Percentiles rank a stretch among this genome's conserved stretches.
Evolutionary conservation across 305 asterid genomes (phyloP).

Genomic region (Stenogyne calaminthoides): DNA sequence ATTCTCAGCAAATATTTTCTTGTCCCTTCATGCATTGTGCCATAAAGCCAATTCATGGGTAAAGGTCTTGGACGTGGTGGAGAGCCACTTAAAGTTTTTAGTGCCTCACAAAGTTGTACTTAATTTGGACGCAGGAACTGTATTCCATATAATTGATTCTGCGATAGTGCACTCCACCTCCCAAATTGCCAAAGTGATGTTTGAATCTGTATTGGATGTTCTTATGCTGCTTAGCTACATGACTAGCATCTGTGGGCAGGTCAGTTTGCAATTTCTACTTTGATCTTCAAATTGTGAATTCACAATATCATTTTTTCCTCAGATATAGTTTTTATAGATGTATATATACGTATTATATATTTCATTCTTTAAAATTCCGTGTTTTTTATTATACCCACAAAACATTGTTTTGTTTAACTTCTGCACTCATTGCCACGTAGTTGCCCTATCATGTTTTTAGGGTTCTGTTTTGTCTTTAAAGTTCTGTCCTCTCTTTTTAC

Average conservation of each 20-base stretch:
- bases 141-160: slow-evolving; percentile 48
- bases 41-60: slow-evolving; percentile 76
- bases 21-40: slow-evolving; percentile 72
- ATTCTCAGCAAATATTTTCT: slow-evolving; percentile 72
- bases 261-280: slow-evolving; percentile 41
- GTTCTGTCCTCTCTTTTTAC: not conserved
- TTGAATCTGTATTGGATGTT: slow-evolving; percentile 82
- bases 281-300: slow-evolving; percentile 15
- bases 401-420: slow-evolving; percentile 4
- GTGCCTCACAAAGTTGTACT: slow-evolving; percentile 78
- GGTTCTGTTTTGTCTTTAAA: not conserved
- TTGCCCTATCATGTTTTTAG: not conserved
- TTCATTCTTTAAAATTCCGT: not conserved
- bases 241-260: slow-evolving; percentile 93
- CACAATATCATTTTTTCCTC: not conserved
- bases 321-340: not conserved
- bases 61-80: slow-evolving; percentile 73
- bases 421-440: slow-evolving; percentile 10
- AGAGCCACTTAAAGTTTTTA: slow-evolving; percentile 71
- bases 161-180: slow-evolving; percentile 80
- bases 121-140: slow-evolving; percentile 46
- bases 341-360: not conserved
- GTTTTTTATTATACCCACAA: not conserved
- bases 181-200: slow-evolving; percentile 88
- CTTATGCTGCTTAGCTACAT: slow-evolving; percentile 86